Conservation (phyloP, 2,329 filamentous ascomycete species). For the Aschersonia sp. region DNA sequence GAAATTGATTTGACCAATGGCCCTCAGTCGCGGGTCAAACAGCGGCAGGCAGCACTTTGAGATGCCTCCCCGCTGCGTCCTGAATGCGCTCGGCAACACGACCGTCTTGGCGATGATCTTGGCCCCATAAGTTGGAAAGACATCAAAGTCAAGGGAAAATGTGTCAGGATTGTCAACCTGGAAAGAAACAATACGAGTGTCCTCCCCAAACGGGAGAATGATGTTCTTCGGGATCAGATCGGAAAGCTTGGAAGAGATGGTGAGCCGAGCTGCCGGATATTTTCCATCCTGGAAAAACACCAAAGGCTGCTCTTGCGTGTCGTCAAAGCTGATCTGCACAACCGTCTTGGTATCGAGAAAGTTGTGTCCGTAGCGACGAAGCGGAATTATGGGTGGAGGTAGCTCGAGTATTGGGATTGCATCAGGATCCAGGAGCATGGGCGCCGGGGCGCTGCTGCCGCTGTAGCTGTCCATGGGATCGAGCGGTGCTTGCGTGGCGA, state of each 20-base stretch:
- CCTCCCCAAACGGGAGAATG: constrained; percentile 89
- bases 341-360: constrained; percentile 97
- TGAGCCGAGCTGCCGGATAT: constrained; percentile 86
- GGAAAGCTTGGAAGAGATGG: constrained; percentile 90
- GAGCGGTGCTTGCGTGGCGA: constrained; percentile 26
- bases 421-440: constrained; percentile 63
- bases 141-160: constrained; percentile 92
- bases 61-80: constrained; percentile 50
- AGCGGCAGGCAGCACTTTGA: constrained; percentile 74
- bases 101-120: constrained; percentile 96
- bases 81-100: constrained; percentile 77
- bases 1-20: constrained; percentile 89
- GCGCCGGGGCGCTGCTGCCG: constrained; percentile 35
- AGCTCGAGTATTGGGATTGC: constrained; percentile 85
- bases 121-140: constrained; percentile 92
- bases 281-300: constrained; percentile 96
- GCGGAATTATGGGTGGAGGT: constrained; percentile 87
- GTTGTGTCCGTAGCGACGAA: constrained; percentile 91
- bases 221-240: constrained; percentile 95
- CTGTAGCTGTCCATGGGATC: constrained; percentile 31
- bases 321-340: constrained; percentile 81
- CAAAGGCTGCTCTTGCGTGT: constrained; percentile 59
- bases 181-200: constrained; percentile 85
- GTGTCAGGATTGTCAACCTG: constrained; percentile 88
- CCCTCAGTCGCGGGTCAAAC: constrained; percentile 80